Conservation (phyloP, 1,284 basidiomycete species). For the Heterobasidion occidentale region DNA sequence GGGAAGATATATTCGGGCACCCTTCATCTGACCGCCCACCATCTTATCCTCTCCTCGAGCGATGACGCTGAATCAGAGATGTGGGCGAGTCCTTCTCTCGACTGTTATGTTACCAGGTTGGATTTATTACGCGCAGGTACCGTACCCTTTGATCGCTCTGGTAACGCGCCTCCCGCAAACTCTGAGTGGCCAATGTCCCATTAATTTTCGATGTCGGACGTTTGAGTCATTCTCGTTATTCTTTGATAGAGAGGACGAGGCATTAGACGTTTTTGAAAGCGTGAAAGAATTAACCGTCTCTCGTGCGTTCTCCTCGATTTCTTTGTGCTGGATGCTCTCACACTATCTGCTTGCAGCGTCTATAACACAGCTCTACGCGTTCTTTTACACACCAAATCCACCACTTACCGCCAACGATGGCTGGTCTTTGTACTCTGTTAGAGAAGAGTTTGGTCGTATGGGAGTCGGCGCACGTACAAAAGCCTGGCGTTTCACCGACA, state of each 20-base stretch:
- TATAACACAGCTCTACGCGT: conserved; percentile 86
- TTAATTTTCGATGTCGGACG: conserved; percentile 78
- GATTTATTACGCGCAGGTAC: conserved; percentile 42
- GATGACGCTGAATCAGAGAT: conserved; percentile 54
- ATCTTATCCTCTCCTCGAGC: conserved; percentile 82
- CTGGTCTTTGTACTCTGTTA: conserved; percentile 81
- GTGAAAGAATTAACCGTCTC: conserved; percentile 88
- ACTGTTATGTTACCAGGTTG: conserved; percentile 9
- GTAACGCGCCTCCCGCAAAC: conserved; percentile 81
- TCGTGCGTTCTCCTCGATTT: conserved; percentile 44
- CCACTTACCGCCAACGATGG: conserved; percentile 51
- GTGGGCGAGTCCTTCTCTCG: conserved; percentile 51
- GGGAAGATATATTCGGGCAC: conserved; percentile 59
- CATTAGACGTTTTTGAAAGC: conserved; percentile 86
- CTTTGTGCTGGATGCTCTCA: background rate
- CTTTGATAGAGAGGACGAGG: conserved; percentile 66
- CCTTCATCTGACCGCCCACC: conserved; percentile 89
- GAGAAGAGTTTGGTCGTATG: conserved; percentile 90
- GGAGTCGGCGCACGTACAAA: conserved; percentile 85
- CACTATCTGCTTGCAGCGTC: conserved; percentile 44
- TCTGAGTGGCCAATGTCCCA: conserved; percentile 69
- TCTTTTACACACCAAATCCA: conserved; percentile 74
- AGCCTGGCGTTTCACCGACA: conserved; percentile 93
- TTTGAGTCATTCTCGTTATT: conserved; percentile 80
- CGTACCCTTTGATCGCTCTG: conserved; percentile 82